Evolutionary conservation across 208 protist species (phyloP).

Genomic region (Leishmania guyanensis): DNA sequence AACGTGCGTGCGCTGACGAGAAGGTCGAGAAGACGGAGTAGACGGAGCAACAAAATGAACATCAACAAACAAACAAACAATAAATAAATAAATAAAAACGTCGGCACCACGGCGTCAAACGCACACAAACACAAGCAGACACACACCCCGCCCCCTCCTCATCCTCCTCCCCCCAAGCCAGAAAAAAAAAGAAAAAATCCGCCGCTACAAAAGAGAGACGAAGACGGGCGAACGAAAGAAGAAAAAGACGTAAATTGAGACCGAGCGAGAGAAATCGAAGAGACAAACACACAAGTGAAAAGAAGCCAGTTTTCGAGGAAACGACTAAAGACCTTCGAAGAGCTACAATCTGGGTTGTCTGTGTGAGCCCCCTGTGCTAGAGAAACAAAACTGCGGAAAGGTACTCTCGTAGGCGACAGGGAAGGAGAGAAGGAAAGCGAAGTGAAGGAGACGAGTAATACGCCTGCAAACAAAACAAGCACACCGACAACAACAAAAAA

Average conservation of each 20-base stretch:
- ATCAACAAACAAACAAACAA: background rate
- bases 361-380: background rate
- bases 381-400: background rate
- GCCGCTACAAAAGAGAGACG: background rate
- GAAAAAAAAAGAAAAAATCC: background rate
- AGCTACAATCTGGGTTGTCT: background rate
- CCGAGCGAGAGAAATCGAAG: background rate
- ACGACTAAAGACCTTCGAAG: background rate
- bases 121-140: background rate
- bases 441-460: background rate
- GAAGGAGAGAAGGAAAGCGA: background rate
- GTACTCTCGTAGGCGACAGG: background rate
- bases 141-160: background rate
- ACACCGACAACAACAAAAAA: background rate
- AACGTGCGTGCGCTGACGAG: background rate
- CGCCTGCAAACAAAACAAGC: background rate
- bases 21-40: background rate
- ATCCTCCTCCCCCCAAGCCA: no score
- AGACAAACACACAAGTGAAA: background rate
- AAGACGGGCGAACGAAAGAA: background rate
- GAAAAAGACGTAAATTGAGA: background rate
- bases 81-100: background rate
- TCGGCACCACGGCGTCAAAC: background rate
- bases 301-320: background rate
- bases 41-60: background rate